A percentile compares a stretch with the other conserved stretches of the same genome.
These are phyloP conservation scores for Phialemoniopsis sp. DNA, from an alignment of 2,329 filamentous ascomycete species.

Conservation along the genomic window DNA sequence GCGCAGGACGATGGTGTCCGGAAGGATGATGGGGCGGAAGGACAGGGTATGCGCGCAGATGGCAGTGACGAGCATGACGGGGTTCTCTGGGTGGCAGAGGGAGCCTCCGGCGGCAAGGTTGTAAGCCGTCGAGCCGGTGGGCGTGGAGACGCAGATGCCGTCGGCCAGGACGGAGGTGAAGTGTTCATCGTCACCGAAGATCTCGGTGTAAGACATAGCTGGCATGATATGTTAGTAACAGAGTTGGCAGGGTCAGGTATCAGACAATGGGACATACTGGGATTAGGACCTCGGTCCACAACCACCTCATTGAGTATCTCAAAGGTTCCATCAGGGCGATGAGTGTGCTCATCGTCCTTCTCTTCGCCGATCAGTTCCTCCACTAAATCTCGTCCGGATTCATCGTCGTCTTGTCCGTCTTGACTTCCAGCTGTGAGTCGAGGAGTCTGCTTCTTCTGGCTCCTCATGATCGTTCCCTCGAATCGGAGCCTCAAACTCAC, in stretches of 20 bases:
- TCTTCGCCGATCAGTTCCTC: slow-evolving; percentile 89
- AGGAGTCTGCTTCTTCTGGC: slow-evolving; percentile 43
- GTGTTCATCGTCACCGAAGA: slow-evolving; percentile 93
- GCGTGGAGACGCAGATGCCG: slow-evolving; percentile 89
- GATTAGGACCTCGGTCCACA: slow-evolving; percentile 87
- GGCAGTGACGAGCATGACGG: slow-evolving; percentile 88
- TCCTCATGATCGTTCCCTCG: slow-evolving; percentile 90
- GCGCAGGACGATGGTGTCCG: slow-evolving; percentile 90
- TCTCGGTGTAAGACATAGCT: slow-evolving; percentile 88
- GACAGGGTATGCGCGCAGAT: slow-evolving; percentile 94
- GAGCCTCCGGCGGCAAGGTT: slow-evolving; percentile 95
- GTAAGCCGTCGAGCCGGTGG: slow-evolving; percentile 92
- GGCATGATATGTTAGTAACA: slow-evolving; percentile 6
- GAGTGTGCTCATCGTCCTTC: slow-evolving; percentile 77
- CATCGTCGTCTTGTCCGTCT: slow-evolving; percentile 3
- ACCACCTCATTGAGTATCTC: slow-evolving; percentile 98
- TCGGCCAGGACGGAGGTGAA: slow-evolving; percentile 93
- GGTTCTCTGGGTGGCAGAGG: slow-evolving; percentile 92
- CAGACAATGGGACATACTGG: slow-evolving; percentile 57
- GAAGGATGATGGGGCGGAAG: slow-evolving; percentile 93
- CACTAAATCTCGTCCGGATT: slow-evolving; percentile 62
- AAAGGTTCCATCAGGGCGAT: slow-evolving; percentile 76
- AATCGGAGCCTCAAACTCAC: slow-evolving; percentile 86
- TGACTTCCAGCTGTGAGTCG: slow-evolving; percentile 4
- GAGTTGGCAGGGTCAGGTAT: too few species aligned